Evolutionary conservation across 129 eudicot genomes (phyloP).

Genomic region (Artemisia tridentata): DNA sequence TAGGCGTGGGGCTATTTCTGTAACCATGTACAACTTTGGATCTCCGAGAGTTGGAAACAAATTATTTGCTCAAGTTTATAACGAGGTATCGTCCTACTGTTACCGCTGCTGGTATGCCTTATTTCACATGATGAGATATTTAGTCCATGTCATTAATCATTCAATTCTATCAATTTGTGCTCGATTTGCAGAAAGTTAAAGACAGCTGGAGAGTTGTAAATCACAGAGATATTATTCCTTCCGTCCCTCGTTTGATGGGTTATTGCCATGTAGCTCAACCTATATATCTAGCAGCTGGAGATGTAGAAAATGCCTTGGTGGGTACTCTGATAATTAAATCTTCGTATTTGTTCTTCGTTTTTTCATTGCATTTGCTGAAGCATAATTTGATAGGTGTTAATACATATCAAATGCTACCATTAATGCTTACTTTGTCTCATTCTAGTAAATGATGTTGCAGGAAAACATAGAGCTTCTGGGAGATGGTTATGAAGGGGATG

Average conservation of each 20-base stretch:
- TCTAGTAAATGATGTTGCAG: conserved; percentile 37
- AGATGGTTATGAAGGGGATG: conserved; percentile 88
- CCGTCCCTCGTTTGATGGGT: conserved; percentile 99
- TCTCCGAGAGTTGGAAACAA: conserved; percentile 98
- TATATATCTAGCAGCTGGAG: conserved; percentile 76
- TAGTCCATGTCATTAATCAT: background rate
- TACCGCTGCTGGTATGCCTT: background rate
- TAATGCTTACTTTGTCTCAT: background rate
- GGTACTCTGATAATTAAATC: conserved; percentile 20
- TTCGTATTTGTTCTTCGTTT: conserved; percentile 4
- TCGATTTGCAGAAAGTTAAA: conserved; percentile 65
- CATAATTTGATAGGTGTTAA: too few species aligned
- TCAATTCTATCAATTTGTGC: conserved; percentile 10
- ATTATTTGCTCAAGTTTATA: conserved; percentile 76
- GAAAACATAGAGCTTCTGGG: conserved; percentile 62
- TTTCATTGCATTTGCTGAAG: background rate
- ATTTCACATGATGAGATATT: background rate
- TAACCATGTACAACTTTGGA: conserved; percentile 98
- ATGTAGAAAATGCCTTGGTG: conserved; percentile 51
- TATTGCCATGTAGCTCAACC: conserved; percentile 99
- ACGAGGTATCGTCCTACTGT: conserved; percentile 48
- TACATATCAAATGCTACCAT: too few species aligned
- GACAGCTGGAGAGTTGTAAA: conserved; percentile 98
- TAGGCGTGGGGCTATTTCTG: conserved; percentile 74
- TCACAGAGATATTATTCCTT: conserved; percentile 96